Conservation (phyloP, 1,284 basidiomycete species). For the Rhodotorula mucilaginosa region DNA sequence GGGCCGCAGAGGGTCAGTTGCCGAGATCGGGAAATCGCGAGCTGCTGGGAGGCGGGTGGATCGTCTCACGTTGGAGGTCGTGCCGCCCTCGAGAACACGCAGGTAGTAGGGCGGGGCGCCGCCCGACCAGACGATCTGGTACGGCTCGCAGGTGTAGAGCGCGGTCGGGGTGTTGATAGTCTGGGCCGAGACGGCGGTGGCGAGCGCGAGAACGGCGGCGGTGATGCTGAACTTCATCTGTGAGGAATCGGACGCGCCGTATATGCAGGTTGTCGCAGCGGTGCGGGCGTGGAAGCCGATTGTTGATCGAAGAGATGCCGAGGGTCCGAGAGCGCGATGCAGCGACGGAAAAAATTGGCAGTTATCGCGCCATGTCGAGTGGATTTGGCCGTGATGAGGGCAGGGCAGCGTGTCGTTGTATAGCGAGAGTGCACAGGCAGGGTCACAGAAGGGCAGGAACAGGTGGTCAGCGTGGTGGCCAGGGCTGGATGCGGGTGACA, state of each 20-base stretch:
- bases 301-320: neutral
- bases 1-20: neutral
- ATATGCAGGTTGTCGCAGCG: neutral
- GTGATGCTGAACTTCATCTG: constrained; percentile 10
- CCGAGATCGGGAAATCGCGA: too few species aligned
- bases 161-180: constrained; percentile 33
- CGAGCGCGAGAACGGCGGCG: constrained; percentile 23
- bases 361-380: too few species aligned
- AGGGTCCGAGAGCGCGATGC: neutral
- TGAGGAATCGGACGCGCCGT: neutral
- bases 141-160: constrained; percentile 33
- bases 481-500: too few species aligned
- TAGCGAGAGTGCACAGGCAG: too few species aligned
- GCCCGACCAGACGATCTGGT: constrained; percentile 22
- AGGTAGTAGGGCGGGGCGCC: constrained; percentile 23
- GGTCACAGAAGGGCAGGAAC: too few species aligned
- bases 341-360: too few species aligned
- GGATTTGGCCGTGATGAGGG: too few species aligned
- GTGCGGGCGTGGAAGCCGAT: neutral
- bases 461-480: too few species aligned
- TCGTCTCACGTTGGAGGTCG: constrained; percentile 12
- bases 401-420: too few species aligned
- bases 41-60: neutral
- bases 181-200: constrained; percentile 24
- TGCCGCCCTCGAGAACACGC: constrained; percentile 13